A percentile compares a stretch with the other conserved stretches of the same genome.
These are phyloP conservation scores for Lophiotrema nucula DNA, from an alignment of 495 filamentous ascomycete genomes.

Conservation along the genomic window DNA sequence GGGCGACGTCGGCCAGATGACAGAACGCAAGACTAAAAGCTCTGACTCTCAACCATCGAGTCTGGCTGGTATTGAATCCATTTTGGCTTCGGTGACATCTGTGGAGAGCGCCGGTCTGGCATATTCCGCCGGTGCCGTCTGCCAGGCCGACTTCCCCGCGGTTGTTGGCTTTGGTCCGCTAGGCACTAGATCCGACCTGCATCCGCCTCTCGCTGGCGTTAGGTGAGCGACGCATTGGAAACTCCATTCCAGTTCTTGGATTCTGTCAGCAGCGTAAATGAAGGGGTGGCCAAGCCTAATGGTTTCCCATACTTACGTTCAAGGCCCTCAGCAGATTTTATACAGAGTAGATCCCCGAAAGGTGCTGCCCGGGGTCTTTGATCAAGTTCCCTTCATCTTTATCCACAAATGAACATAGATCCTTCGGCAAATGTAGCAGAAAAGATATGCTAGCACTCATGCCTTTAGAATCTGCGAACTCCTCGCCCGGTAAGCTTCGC, in stretches of 20 bases:
- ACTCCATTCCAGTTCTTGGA: constrained; percentile 17
- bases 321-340: constrained; percentile 7
- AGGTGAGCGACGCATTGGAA: constrained; percentile 16
- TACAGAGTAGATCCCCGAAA: constrained; percentile 19
- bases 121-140: constrained; percentile 8
- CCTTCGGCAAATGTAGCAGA: neutral
- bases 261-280: constrained; percentile 8
- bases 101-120: constrained; percentile 15
- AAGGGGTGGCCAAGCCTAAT: constrained; percentile 5
- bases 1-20: no score
- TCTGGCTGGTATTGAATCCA: neutral
- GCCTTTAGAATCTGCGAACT: constrained; percentile 24
- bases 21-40: no score
- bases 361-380: constrained; percentile 1
- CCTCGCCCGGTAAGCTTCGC: constrained; percentile 17
- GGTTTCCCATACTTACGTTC: neutral
- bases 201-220: constrained; percentile 8
- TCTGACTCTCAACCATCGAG: constrained; percentile 3
- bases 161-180: constrained; percentile 26
- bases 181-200: constrained; percentile 21
- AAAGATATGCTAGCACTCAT: constrained; percentile 32
- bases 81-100: neutral
- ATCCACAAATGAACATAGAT: neutral
- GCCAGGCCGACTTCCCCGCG: constrained; percentile 24
- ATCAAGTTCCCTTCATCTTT: neutral